Base-by-base conservation (phyloP, 208 protist genomes). In the Trichomonas vaginalis region DNA sequence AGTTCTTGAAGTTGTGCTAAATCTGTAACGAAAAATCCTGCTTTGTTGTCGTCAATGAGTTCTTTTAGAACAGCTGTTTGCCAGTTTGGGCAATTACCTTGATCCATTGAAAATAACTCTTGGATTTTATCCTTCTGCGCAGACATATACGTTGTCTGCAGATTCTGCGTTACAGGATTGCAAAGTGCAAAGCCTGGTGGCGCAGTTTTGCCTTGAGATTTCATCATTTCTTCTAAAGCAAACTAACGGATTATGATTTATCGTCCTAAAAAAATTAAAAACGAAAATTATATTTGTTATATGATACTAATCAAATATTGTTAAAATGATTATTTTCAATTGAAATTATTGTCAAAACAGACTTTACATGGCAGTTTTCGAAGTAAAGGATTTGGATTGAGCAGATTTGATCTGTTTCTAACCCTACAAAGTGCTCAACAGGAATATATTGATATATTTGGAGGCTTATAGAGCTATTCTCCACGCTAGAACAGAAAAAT, bases 1-100 rank as follows among this genome's bases (percentile, higher is more conserved):
- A 92, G 56, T 39, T 92, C n/a, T 92, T 92, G 86, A 51, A 92
- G 45, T 51, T 92, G 86, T 12, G 42, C 86, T 0, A 92, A 39
- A 92, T 92, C 86, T 51, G 86, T 92, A 17, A 92, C 86, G n/a
- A 92, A 92, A 32, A 92, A 92, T 35, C 86, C 86, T 2, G 42
- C 86, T n/a, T 92, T 92, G 46, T 51, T 92, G 17, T 92, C 45
- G 17, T 42, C 12, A 56, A 92, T 92, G 6, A 92, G 40, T 92
- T 92, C 86, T 51, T 92, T 45, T 2, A 92, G 86, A 39, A 92
- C 45, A 48, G 42, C 86, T 39, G 45, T 92, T 92, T 56, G 86
- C 40, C 86, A 92, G 8, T 42, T 32, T 10, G 17, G 12, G 37
- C 45, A 51, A n/a, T 92, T 39, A 39, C 10, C n/a, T 92, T 92